These are phyloP conservation scores for Geosiphon pyriformis DNA, from an alignment of 192 early-diverging fungal species.

Conservation along the genomic window DNA sequence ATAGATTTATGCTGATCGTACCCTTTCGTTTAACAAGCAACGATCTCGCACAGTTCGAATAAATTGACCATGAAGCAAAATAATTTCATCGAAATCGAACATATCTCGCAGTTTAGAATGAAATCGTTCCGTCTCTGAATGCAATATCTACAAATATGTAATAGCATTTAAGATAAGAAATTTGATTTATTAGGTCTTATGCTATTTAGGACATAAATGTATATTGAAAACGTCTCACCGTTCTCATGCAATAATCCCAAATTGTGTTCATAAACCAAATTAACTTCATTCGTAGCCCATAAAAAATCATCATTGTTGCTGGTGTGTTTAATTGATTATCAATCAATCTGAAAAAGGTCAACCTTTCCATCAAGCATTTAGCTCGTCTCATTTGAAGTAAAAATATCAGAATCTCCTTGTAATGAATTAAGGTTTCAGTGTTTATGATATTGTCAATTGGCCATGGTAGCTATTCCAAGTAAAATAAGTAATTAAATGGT, in stretches of 20 bases:
- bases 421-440: conserved; percentile 14
- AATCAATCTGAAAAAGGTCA: conserved; percentile 26
- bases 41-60: conserved; percentile 28
- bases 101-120: conserved; percentile 23
- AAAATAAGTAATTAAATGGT: neutral
- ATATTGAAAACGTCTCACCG: conserved; percentile 28
- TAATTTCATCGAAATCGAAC: conserved; percentile 37
- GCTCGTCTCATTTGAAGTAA: conserved; percentile 34
- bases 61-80: conserved; percentile 29
- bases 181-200: neutral
- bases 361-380: conserved; percentile 34
- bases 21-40: conserved; percentile 37
- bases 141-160: conserved; percentile 31
- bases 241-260: conserved; percentile 38
- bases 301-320: conserved; percentile 28
- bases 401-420: conserved; percentile 28
- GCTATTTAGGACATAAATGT: neutral
- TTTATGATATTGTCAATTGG: conserved; percentile 36
- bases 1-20: neutral
- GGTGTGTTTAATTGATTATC: neutral
- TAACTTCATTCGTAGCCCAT: conserved; percentile 32
- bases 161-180: conserved; percentile 6
- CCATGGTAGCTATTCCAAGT: conserved; percentile 28
- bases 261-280: conserved; percentile 41
- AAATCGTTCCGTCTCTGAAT: conserved; percentile 34